These are phyloP conservation scores for Kodamaea arcana DNA, from an alignment of 1,139 yeast species.

Conservation along the genomic window DNA sequence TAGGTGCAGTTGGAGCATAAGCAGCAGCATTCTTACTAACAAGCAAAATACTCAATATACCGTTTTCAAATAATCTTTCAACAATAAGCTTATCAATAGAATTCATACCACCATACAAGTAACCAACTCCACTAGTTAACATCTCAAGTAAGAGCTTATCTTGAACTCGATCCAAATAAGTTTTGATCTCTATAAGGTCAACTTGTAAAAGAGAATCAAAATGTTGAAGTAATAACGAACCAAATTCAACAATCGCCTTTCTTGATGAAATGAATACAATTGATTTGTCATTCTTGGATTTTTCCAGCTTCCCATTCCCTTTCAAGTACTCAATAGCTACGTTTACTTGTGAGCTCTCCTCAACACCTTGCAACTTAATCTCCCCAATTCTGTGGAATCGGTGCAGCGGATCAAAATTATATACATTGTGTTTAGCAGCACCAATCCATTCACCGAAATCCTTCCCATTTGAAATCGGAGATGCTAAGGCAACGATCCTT, in stretches of 20 bases:
- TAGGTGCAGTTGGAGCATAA: constrained; percentile 48
- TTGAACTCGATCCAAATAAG: constrained; percentile 38
- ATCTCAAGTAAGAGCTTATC: constrained; percentile 47
- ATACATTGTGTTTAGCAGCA: constrained; percentile 52
- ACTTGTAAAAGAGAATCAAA: constrained; percentile 7
- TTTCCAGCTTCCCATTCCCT: neutral
- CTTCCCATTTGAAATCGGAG: constrained; percentile 67
- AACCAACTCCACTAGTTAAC: constrained; percentile 65
- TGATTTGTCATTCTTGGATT: neutral
- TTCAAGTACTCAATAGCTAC: constrained; percentile 12
- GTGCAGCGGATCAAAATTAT: constrained; percentile 66
- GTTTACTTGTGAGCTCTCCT: constrained; percentile 44
- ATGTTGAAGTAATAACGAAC: constrained; percentile 7
- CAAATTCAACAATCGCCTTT: constrained; percentile 4
- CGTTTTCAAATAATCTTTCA: constrained; percentile 46
- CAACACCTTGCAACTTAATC: constrained; percentile 54
- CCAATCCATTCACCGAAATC: constrained; percentile 90
- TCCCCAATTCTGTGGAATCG: constrained; percentile 53
- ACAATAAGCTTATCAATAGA: constrained; percentile 50
- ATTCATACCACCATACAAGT: constrained; percentile 58
- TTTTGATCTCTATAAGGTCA: constrained; percentile 35
- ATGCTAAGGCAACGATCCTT: constrained; percentile 64
- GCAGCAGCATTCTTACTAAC: constrained; percentile 55
- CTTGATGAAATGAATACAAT: constrained; percentile 2
- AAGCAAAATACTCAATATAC: constrained; percentile 50